These are phyloP conservation scores for Cercospora zeina DNA, from an alignment of 2,329 filamentous ascomycete genomes.

Conservation along the genomic window DNA sequence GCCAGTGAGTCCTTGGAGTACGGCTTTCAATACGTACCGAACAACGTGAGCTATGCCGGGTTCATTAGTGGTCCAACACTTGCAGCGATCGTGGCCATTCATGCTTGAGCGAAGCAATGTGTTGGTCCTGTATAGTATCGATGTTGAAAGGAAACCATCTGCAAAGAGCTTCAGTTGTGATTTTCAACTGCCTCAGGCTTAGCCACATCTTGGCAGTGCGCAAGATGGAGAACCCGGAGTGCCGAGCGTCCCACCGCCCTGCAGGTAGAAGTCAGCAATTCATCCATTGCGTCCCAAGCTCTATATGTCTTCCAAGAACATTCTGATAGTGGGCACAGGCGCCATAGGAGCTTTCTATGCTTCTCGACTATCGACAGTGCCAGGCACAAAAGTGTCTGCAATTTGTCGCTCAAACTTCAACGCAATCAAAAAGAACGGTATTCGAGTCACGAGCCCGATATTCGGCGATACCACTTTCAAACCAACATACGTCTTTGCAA, in stretches of 20 bases:
- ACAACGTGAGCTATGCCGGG: too few relatives aligned
- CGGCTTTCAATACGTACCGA: too few relatives aligned
- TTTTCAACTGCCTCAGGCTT: not conserved
- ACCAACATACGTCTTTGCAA: constrained; percentile 62
- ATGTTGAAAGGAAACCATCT: not conserved
- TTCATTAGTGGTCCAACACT: too few relatives aligned
- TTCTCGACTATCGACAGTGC: constrained; percentile 59
- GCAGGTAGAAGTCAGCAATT: not conserved
- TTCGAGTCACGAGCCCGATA: constrained; percentile 63
- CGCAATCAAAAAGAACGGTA: constrained; percentile 61
- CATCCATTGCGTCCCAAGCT: not conserved
- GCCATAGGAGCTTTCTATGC: constrained; percentile 72
- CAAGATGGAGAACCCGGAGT: constrained; percentile 2
- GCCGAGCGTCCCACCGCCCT: constrained; percentile 1
- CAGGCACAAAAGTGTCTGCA: constrained; percentile 62
- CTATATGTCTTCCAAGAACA: constrained; percentile 46
- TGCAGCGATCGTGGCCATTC: not conserved
- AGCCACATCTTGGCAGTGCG: constrained; percentile 5
- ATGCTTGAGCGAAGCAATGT: not conserved
- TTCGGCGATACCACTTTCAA: constrained; percentile 67
- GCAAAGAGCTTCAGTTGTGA: not conserved
- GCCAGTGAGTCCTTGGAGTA: too few relatives aligned
- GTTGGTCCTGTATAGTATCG: not conserved
- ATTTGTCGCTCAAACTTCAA: constrained; percentile 73
- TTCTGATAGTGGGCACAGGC: constrained; percentile 68